Percentiles rank a stretch among this genome's conserved stretches.
phyloP scores from a whole-genome alignment of 305 asterid genomes.

The Euphrasia arctica region DNA sequence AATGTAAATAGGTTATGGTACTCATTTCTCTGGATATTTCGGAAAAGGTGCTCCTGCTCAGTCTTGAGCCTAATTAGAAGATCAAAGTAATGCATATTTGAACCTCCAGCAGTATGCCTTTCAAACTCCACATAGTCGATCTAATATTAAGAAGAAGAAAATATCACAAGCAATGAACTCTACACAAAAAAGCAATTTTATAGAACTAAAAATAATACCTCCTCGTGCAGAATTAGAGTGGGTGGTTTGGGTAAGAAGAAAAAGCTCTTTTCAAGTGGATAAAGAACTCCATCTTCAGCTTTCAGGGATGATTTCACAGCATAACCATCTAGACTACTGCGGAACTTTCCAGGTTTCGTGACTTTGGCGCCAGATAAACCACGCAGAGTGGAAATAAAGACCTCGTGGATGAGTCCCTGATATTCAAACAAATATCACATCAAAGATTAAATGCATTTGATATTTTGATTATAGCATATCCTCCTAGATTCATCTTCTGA shows the following conservation, averaged over 20 bases:
- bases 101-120: conserved; percentile 97
- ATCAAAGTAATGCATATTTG: conserved; percentile 98
- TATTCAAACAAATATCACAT: conserved; percentile 17
- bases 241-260: conserved; percentile 99
- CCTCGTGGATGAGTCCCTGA: conserved; percentile 89
- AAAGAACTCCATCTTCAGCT: conserved; percentile 99
- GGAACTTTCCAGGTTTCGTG: conserved; percentile 93
- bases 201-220: conserved; percentile 44
- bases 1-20: conserved; percentile 70
- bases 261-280: conserved; percentile 97
- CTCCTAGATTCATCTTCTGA: conserved; percentile 7
- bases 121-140: conserved; percentile 96
- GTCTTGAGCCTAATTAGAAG: conserved; percentile 84
- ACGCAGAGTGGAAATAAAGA: conserved; percentile 70
- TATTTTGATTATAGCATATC: neutral
- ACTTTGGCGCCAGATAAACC: conserved; percentile 94
- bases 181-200: conserved; percentile 11
- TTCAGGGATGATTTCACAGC: conserved; percentile 97
- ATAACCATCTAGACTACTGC: conserved; percentile 84
- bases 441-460: conserved; percentile 9
- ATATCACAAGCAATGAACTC: conserved; percentile 13
- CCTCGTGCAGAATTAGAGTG: conserved; percentile 95
- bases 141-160: conserved; percentile 33
- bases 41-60: conserved; percentile 97
- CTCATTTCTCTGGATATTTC: conserved; percentile 95